These are phyloP conservation scores for Cyclotella sp. DNA, from an alignment of 108 stramenopile species.

Conservation along the genomic window DNA sequence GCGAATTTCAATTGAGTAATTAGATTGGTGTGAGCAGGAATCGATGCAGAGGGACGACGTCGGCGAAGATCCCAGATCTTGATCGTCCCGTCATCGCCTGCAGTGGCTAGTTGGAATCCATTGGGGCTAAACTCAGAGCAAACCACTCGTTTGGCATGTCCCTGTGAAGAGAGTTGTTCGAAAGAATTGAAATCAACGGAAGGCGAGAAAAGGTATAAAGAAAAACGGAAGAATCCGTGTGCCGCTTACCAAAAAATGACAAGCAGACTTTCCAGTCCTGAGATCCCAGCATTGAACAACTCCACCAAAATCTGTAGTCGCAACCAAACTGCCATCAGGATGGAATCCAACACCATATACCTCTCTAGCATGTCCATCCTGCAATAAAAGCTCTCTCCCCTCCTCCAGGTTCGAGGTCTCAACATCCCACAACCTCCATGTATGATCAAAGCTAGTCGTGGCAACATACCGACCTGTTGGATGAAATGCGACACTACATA, in stretches of 20 bases:
- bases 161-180: slow-evolving; percentile 20
- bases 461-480: slow-evolving; percentile 87
- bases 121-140: slow-evolving; percentile 87
- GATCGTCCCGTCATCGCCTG: slow-evolving; percentile 94
- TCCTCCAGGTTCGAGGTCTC: slow-evolving; percentile 73
- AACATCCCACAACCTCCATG: slow-evolving; percentile 99
- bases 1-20: slow-evolving; percentile 89
- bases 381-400: slow-evolving; percentile 87
- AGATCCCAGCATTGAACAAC: slow-evolving; percentile 97
- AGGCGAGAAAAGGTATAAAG: not conserved
- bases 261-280: slow-evolving; percentile 87
- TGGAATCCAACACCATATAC: slow-evolving; percentile 96
- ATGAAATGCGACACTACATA: slow-evolving; percentile 94
- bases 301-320: slow-evolving; percentile 95
- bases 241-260: slow-evolving; percentile 63
- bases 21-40: slow-evolving; percentile 95
- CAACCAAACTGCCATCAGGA: slow-evolving; percentile 91
- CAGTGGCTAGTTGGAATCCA: slow-evolving; percentile 95
- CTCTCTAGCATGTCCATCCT: slow-evolving; percentile 95
- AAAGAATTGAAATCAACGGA: not conserved
- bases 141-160: slow-evolving; percentile 88
- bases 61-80: slow-evolving; percentile 95
- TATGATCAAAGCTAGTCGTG: slow-evolving; percentile 96
- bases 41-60: slow-evolving; percentile 76
- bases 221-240: no score